Evolutionary conservation across 352 stramenopile species (phyloP), one percentile per base, ranked within the genome.

Genomic region (Blastocystis sp.): DNA sequence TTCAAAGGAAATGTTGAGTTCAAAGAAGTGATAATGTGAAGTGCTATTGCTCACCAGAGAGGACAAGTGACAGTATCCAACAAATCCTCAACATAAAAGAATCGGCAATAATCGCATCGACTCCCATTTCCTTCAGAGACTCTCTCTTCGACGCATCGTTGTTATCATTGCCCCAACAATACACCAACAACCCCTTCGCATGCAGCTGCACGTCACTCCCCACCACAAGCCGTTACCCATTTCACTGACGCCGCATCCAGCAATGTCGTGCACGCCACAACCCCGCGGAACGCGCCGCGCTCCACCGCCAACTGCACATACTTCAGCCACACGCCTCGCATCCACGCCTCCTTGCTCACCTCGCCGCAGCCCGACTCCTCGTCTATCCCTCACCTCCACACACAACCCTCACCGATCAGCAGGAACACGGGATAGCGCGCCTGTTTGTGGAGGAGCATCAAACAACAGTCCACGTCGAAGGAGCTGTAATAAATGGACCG

Each of bases 381-480:
- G 41, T 85, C 74, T 85, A 45, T 2, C 21, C 3, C 0, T 85
- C 29, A 85, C 31, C 3, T 16, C 1, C 31, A 26, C n/a, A 3
- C 16, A 24, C n/a, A 35, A 29, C 26, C 13, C 37, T 37, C n/a
- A 85, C 74, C 74, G 12, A 85, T 33, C 24, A 90, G 62, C 29
- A 90, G 69, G 16, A 90, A 78, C 21, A 90, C 85, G 41, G 85
- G 85, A 39, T 59, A 90, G 33, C 29, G n/a, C 39, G 39, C 70
- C 39, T 90, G 85, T 70, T 90, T 90, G 45, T 71, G 60, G 6
- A 70, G 62, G 2, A 90, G 85, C 31, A 90, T 60, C 41, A 81
- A 31, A 65, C 85, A 90, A 13, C 88, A 26, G 59, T 90, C 85
- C 13, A 80, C 45, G 60, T 90, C 85, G 45, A 90, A 90, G 4